Evolutionary conservation across 2,329 filamentous ascomycete species (phyloP).

Genomic region (Ophiostoma tasmaniense): DNA sequence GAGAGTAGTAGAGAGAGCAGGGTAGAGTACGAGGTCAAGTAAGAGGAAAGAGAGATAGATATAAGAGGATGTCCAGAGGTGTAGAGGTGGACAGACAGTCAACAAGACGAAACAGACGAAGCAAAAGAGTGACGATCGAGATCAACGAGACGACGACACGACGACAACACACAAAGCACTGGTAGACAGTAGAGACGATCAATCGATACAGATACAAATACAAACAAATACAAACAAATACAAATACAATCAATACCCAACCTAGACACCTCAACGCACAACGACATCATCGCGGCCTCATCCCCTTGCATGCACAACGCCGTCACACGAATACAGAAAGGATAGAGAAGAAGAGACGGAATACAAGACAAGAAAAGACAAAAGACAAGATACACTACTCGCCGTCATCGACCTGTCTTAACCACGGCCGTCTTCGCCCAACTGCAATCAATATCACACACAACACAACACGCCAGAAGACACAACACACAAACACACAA

Average conservation of each 20-base stretch:
- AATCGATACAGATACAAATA: neutral
- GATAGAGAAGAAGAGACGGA: neutral
- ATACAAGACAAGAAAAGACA: no score
- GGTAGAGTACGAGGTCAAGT: no score
- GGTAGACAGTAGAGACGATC: no score
- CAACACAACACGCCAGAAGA: no score
- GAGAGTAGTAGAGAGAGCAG: neutral
- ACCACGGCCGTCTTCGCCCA: neutral
- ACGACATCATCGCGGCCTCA: neutral
- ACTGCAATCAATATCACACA: neutral
- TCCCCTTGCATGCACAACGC: neutral
- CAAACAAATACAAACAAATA: neutral
- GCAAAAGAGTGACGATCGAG: neutral
- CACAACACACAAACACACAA: neutral
- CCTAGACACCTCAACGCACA: neutral
- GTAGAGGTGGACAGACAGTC: neutral
- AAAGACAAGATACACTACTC: no score
- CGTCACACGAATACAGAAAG: neutral
- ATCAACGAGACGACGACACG: neutral
- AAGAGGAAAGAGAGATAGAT: neutral
- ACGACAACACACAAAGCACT: neutral
- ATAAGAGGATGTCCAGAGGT: neutral
- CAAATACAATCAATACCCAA: neutral
- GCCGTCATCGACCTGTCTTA: neutral
- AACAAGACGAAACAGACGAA: neutral